Evolutionary conservation across 805 yeast species (phyloP).

Genomic region (Spathaspora gorwiae): DNA sequence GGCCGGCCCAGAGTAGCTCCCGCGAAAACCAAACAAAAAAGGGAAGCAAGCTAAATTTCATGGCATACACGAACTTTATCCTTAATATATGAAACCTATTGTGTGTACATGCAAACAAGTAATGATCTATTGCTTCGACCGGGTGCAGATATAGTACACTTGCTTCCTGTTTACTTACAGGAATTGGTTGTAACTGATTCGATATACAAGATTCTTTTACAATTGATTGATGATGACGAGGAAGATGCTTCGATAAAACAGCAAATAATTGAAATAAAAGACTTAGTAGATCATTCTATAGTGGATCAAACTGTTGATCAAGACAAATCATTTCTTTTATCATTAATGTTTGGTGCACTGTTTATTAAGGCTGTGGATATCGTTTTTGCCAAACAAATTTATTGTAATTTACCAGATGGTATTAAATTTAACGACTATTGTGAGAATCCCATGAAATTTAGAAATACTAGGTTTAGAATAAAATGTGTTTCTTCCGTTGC

Average conservation of each 20-base stretch:
- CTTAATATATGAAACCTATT: too few relatives aligned
- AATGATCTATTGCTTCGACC: neutral
- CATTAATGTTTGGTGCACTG: slow-evolving; percentile 16
- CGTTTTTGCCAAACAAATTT: slow-evolving; percentile 1
- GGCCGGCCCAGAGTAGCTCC: too few relatives aligned
- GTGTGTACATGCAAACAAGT: neutral
- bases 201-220: slow-evolving; percentile 3
- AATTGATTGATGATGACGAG: neutral
- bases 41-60: too few relatives aligned
- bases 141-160: neutral
- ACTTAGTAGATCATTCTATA: neutral
- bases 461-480: neutral
- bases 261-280: neutral
- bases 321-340: slow-evolving; percentile 14
- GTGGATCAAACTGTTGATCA: slow-evolving; percentile 8
- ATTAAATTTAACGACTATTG: neutral
- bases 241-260: neutral
- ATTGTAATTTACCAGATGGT: neutral
- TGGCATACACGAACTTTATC: too few relatives aligned
- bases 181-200: slow-evolving; percentile 2
- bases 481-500: neutral
- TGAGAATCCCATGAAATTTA: neutral
- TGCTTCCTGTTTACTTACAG: neutral
- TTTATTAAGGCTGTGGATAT: slow-evolving; percentile 15
- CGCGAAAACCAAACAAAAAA: too few relatives aligned